phyloP scores from a whole-genome alignment of 768 basidiomycete species.

The Daedalea quercina region DNA sequence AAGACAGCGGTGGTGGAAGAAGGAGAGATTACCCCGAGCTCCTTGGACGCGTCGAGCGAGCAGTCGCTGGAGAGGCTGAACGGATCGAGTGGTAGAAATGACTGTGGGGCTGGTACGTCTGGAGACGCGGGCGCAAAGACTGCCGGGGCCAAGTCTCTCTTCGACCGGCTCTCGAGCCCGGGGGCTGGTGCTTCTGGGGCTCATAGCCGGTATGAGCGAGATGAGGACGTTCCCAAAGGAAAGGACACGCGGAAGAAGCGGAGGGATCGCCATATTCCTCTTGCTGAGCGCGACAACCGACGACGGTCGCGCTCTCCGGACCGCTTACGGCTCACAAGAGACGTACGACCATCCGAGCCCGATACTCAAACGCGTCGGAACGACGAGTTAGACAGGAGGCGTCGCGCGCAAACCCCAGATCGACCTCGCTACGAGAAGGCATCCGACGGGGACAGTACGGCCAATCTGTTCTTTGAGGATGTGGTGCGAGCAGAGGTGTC shows the following conservation, averaged over 20 bases:
- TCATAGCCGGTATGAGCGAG: background rate
- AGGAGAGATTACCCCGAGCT: conserved; percentile 16
- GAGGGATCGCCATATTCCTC: conserved; percentile 2
- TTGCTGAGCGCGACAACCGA: conserved; percentile 2
- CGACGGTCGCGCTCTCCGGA: conserved; percentile 3
- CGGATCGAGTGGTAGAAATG: background rate
- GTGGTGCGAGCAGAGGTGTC: conserved; percentile 32
- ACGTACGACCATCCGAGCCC: background rate
- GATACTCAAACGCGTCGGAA: background rate
- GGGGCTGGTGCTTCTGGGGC: background rate
- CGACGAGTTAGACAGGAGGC: conserved; percentile 11
- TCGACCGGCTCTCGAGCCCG: conserved; percentile 3
- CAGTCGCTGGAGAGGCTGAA: conserved; percentile 7
- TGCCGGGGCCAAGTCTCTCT: conserved; percentile 2
- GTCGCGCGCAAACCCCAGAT: conserved; percentile 20
- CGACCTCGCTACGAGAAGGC: conserved; percentile 1
- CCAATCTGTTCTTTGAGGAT: conserved; percentile 45
- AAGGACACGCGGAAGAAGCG: background rate
- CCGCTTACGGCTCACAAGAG: background rate
- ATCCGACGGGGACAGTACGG: background rate
- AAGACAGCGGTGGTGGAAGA: conserved; percentile 18
- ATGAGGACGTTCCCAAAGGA: conserved; percentile 1
- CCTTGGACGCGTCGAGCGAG: conserved; percentile 11
- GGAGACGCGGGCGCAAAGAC: background rate
- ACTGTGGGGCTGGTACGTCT: background rate